These are phyloP conservation scores for Amanita inopinata DNA, from an alignment of 768 basidiomycete species.

Conservation along the genomic window DNA sequence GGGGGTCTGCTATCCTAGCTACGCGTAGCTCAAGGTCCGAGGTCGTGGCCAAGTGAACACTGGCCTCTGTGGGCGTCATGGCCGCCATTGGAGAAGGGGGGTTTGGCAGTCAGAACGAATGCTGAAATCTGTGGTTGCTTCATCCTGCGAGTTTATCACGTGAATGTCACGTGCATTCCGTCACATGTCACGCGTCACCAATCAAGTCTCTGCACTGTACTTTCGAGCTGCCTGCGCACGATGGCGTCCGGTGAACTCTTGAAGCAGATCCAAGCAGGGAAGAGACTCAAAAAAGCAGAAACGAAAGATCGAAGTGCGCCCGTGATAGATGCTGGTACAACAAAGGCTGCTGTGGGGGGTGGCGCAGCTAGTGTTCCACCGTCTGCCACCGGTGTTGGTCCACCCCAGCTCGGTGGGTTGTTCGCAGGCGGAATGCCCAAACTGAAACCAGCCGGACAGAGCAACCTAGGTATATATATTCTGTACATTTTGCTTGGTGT, in stretches of 20 bases:
- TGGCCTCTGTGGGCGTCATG: slow-evolving; percentile 24
- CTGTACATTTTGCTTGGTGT: slow-evolving; percentile 4
- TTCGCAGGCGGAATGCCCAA: slow-evolving; percentile 93
- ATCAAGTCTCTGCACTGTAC: background rate
- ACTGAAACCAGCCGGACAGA: slow-evolving; percentile 70
- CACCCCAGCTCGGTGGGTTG: slow-evolving; percentile 75
- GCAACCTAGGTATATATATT: slow-evolving; percentile 37
- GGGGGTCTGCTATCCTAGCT: slow-evolving; percentile 66
- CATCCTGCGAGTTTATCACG: background rate
- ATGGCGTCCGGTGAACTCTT: slow-evolving; percentile 76
- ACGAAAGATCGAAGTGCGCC: slow-evolving; percentile 81
- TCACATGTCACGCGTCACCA: background rate
- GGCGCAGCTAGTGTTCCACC: slow-evolving; percentile 12
- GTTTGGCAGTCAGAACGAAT: slow-evolving; percentile 5
- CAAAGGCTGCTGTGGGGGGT: slow-evolving; percentile 20
- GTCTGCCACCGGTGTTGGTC: slow-evolving; percentile 26
- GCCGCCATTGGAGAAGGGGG: slow-evolving; percentile 20
- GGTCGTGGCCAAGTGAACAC: slow-evolving; percentile 24
- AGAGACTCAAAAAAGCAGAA: slow-evolving; percentile 67
- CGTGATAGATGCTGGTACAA: slow-evolving; percentile 37
- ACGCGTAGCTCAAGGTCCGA: slow-evolving; percentile 64
- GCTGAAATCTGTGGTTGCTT: background rate
- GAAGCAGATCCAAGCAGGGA: slow-evolving; percentile 77
- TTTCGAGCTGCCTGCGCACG: slow-evolving; percentile 9
- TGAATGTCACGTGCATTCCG: background rate